Evolutionary conservation across 1,284 basidiomycete genomes (phyloP).

Genomic region (Lentinula novae-zelandiae): DNA sequence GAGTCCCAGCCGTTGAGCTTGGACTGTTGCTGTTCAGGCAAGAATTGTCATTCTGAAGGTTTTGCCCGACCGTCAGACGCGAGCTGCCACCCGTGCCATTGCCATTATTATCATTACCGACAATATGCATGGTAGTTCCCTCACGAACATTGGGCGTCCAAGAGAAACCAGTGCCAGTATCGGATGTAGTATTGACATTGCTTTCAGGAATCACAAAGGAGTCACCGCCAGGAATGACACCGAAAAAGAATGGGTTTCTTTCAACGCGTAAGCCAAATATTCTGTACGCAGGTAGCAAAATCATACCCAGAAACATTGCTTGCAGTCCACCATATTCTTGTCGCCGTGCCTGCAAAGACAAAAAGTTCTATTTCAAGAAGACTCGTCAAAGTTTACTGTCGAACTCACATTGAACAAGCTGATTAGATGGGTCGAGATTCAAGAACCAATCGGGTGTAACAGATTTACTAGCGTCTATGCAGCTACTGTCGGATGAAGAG

Average conservation of each 20-base stretch:
- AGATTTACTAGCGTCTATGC: slow-evolving; percentile 47
- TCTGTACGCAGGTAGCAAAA: too few species aligned
- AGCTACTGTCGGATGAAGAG: slow-evolving; percentile 51
- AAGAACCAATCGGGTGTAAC: slow-evolving; percentile 57
- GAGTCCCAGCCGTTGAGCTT: slow-evolving; percentile 68
- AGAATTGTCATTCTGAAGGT: slow-evolving; percentile 38
- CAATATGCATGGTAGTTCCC: slow-evolving; percentile 60
- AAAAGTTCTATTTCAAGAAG: neutral
- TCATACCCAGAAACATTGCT: slow-evolving; percentile 52
- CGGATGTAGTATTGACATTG: slow-evolving; percentile 35
- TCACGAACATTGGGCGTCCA: slow-evolving; percentile 63
- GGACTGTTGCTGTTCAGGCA: slow-evolving; percentile 62
- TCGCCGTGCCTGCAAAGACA: slow-evolving; percentile 28
- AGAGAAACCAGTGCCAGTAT: slow-evolving; percentile 49
- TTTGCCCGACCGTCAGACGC: slow-evolving; percentile 48
- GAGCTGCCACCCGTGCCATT: slow-evolving; percentile 66
- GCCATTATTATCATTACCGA: slow-evolving; percentile 64
- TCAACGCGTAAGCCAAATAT: neutral
- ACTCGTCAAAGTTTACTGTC: neutral
- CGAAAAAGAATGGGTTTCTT: slow-evolving; percentile 45
- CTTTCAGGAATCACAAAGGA: slow-evolving; percentile 59
- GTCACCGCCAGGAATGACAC: slow-evolving; percentile 74
- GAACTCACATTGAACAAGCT: slow-evolving; percentile 43
- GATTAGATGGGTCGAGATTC: slow-evolving; percentile 54
- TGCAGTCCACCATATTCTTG: slow-evolving; percentile 57